These are phyloP conservation scores for Monosporascus cannonballus DNA, from an alignment of 2,329 filamentous ascomycete species.

Conservation along the genomic window DNA sequence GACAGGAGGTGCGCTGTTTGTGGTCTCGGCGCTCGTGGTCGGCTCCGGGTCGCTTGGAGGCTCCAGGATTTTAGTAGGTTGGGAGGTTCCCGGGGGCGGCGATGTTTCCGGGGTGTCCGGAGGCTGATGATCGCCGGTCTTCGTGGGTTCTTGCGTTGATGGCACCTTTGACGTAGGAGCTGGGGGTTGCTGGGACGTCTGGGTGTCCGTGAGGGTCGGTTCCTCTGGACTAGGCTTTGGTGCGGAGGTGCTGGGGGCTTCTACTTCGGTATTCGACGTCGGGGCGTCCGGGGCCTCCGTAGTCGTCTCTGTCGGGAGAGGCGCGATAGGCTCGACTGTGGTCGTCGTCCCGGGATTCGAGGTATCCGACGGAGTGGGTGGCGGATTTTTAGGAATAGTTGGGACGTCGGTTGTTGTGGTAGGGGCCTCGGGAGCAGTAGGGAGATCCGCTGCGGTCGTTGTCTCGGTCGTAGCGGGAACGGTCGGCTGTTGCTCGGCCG, in stretches of 20 bases:
- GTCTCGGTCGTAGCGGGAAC: not conserved
- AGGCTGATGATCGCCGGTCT: not conserved
- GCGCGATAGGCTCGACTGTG: too few species aligned
- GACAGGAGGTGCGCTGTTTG: not conserved
- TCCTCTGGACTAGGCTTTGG: too few species aligned
- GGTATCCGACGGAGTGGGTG: too few species aligned
- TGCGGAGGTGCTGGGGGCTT: too few species aligned
- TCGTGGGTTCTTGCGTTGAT: not conserved
- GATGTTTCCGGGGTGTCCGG: not conserved
- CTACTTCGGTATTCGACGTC: too few species aligned
- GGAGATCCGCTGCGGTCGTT: not conserved
- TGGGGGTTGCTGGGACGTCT: not conserved
- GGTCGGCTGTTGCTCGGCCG: not conserved
- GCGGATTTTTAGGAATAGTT: not conserved
- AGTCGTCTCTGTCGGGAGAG: too few species aligned
- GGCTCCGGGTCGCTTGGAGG: not conserved
- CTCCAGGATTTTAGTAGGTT: not conserved
- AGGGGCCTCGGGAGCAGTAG: not conserved
- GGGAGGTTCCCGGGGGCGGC: not conserved
- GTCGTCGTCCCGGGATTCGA: too few species aligned
- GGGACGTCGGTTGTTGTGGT: not conserved
- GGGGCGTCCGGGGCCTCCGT: too few species aligned
- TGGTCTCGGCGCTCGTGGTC: not conserved
- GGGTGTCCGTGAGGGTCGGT: not conserved
- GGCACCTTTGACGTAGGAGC: not conserved